These are phyloP conservation scores for Backusella liffmaniae DNA, from an alignment of 192 early-diverging fungal species.

Conservation along the genomic window DNA sequence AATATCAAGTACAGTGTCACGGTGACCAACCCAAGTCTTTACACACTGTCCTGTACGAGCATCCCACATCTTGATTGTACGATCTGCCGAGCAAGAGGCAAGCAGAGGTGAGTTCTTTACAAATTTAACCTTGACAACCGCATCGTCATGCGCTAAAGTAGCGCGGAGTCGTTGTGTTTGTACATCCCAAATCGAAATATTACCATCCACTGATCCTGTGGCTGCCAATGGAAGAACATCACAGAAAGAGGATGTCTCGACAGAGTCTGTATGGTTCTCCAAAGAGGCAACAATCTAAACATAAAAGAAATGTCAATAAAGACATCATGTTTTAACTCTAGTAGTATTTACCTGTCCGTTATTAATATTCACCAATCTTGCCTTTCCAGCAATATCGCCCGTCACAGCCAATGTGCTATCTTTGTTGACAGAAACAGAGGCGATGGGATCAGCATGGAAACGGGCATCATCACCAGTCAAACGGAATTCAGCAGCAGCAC, in stretches of 20 bases:
- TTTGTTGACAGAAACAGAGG: conserved; percentile 66
- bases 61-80: conserved; percentile 88
- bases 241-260: conserved; percentile 88
- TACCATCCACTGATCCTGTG: conserved; percentile 86
- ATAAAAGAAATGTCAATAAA: background rate
- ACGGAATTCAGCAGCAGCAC: conserved; percentile 61
- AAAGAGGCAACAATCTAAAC: conserved; percentile 74
- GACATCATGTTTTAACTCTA: too few relatives aligned
- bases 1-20: conserved; percentile 84
- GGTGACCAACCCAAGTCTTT: conserved; percentile 79
- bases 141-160: conserved; percentile 82
- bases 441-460: conserved; percentile 83
- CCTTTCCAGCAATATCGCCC: conserved; percentile 78
- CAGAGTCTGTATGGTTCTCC: conserved; percentile 79
- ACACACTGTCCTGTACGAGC: conserved; percentile 79
- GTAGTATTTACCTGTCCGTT: conserved; percentile 58
- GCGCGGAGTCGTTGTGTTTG: conserved; percentile 78
- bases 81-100: conserved; percentile 76
- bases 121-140: conserved; percentile 79
- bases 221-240: conserved; percentile 71
- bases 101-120: conserved; percentile 67
- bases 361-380: conserved; percentile 72
- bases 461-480: conserved; percentile 74
- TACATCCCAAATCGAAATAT: conserved; percentile 91
- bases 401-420: conserved; percentile 80